Base-by-base conservation (phyloP, 2,329 filamentous ascomycete species). In the Alternaria sp. region DNA sequence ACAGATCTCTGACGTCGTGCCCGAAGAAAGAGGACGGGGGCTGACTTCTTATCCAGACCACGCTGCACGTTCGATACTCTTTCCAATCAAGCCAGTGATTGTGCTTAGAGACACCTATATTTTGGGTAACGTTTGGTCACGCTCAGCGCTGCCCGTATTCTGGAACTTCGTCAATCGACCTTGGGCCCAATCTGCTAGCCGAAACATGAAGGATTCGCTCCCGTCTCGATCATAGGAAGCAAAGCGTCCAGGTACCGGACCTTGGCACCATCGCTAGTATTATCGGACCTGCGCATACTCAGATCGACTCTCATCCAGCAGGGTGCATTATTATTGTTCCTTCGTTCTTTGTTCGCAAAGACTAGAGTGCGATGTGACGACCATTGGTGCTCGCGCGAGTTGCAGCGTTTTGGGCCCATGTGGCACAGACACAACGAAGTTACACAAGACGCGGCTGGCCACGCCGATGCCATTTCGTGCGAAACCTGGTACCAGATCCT, bases 261-360 rank as follows among this genome's bases (percentile, higher is more conserved):
- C 7, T 37, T 9, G 0, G 14, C 14, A 37, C 14, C 33, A n/a
- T 37, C 33, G 33, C 1, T 37, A 0, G 7, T n/a, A n/a, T 2
- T 8, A 0, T n/a, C 0, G 15, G n/a, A 37, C 1, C 1, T 37
- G 33, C 33, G 0, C 1, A 0, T 2, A 37, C 33, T 37, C 15
- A n/a, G 2, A 1, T 2, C 14, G 2, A 37, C 1, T 37, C 7
- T 15, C 0, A 1, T 33, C 30, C 2, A 37, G 14, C 30, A 0
- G 14, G 7, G 4, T 37, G 33, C 33, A 37, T 37, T n/a, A 9
- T n/a, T 2, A 37, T 0, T 37, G 0, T 37, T 5, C 0, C 33
- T 37, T 1, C 33, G 33, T 2, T 37, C 7, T 3, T 37, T 4
- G 33, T 37, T 37, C 4, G 33, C 14, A 37, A 37, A 37, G 15